Percentiles rank a stretch among this genome's conserved stretches.
These are phyloP conservation scores for Rhododendron williamsianum DNA, from an alignment of 148 eudicot genomes.

Conservation along the genomic window DNA sequence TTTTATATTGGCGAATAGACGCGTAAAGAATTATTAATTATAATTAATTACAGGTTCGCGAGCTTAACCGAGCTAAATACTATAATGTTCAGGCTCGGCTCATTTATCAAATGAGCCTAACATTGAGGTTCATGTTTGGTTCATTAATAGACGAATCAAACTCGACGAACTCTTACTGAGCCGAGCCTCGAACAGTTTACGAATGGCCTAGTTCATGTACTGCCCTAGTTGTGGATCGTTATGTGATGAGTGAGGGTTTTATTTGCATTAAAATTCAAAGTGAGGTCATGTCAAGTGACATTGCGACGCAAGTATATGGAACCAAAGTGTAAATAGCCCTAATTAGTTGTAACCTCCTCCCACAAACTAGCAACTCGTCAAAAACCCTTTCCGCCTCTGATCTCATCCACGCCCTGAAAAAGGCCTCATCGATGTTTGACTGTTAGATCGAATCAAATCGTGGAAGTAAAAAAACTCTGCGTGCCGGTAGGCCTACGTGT, in stretches of 20 bases:
- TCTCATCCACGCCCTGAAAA: not conserved
- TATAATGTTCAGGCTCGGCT: too few relatives aligned
- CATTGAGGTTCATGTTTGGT: too few relatives aligned
- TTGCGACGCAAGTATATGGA: not conserved
- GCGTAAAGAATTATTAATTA: too few relatives aligned
- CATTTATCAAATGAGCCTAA: too few relatives aligned
- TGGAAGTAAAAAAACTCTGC: not conserved
- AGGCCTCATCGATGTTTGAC: not conserved
- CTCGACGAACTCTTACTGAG: too few relatives aligned
- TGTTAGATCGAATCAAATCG: not conserved
- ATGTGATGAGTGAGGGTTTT: not conserved
- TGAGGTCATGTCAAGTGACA: not conserved
- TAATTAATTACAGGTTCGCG: too few relatives aligned
- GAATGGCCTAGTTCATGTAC: too few relatives aligned
- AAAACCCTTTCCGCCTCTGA: not conserved
- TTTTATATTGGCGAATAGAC: too few relatives aligned
- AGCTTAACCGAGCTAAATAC: too few relatives aligned
- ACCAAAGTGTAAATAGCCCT: not conserved
- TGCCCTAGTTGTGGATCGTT: too few relatives aligned
- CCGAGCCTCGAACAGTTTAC: too few relatives aligned
- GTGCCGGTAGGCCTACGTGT: not conserved
- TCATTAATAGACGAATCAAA: too few relatives aligned
- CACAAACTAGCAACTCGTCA: not conserved
- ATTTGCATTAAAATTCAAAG: not conserved
- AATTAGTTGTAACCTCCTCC: not conserved